phyloP scores from a whole-genome alignment of 768 basidiomycete species.

The Rhodosporidiobolus sp. region DNA sequence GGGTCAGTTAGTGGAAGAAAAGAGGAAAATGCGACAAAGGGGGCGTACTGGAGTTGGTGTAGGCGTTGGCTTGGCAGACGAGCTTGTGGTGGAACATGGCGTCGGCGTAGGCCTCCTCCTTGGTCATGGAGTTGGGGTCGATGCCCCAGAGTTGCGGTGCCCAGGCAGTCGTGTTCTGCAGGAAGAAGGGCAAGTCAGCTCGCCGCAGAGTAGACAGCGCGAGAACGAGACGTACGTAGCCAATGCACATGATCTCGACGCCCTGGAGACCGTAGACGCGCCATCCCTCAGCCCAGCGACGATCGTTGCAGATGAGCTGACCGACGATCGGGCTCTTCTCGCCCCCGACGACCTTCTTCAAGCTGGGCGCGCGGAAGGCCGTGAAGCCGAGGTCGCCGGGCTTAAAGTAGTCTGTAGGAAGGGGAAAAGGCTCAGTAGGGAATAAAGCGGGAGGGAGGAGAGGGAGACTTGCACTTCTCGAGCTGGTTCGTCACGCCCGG shows the following conservation, averaged over 20 bases:
- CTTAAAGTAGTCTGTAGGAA: slow-evolving; percentile 41
- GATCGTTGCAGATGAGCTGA: slow-evolving; percentile 48
- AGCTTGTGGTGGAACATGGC: slow-evolving; percentile 50
- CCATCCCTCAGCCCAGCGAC: slow-evolving; percentile 49
- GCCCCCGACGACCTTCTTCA: slow-evolving; percentile 21
- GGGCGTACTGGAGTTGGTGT: slow-evolving; percentile 46
- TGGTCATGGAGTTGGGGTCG: slow-evolving; percentile 43
- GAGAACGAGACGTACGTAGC: slow-evolving; percentile 43
- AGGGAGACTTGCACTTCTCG: slow-evolving; percentile 43
- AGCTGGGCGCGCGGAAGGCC: slow-evolving; percentile 45
- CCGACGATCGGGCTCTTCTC: slow-evolving; percentile 46
- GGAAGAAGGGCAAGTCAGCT: neutral
- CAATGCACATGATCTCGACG: slow-evolving; percentile 47
- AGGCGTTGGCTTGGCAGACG: slow-evolving; percentile 47
- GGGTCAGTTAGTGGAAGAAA: neutral
- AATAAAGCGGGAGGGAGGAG: neutral
- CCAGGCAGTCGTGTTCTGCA: slow-evolving; percentile 48
- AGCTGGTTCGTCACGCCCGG: slow-evolving; percentile 48
- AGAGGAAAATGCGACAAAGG: neutral
- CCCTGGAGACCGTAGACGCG: slow-evolving; percentile 47
- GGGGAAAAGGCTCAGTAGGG: neutral
- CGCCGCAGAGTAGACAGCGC: neutral
- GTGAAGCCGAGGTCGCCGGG: slow-evolving; percentile 48
- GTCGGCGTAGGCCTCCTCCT: slow-evolving; percentile 45
- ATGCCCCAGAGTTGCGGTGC: slow-evolving; percentile 48